Percentiles rank a stretch among this genome's conserved stretches.
phyloP scores from a whole-genome alignment of 305 asterid species.

The Solanum hybrid region DNA sequence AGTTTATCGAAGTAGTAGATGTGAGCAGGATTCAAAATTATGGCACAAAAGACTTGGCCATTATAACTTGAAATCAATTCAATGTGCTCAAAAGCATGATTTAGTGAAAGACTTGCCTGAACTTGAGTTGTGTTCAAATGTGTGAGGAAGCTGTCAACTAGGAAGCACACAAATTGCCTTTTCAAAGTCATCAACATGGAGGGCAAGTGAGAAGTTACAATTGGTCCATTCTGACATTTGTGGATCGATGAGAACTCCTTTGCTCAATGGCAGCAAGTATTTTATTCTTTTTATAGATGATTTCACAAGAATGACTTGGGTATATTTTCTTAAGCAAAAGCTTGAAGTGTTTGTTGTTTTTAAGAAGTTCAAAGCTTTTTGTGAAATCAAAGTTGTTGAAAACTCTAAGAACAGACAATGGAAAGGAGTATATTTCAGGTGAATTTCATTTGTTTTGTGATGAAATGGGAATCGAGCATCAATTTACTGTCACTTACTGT shows the following conservation, averaged over 20 bases:
- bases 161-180: neutral
- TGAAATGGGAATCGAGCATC: neutral
- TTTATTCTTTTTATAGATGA: too few relatives aligned
- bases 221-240: neutral
- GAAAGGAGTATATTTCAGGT: neutral
- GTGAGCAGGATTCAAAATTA: neutral
- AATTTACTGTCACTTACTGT: neutral
- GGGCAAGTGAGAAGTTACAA: neutral
- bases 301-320: neutral
- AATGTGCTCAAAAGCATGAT: neutral
- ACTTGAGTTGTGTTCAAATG: neutral
- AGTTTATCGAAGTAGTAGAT: neutral
- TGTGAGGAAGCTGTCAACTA: neutral
- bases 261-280: too few relatives aligned
- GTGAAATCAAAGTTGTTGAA: neutral
- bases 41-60: neutral
- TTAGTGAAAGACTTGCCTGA: neutral
- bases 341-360: neutral
- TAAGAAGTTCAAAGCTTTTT: neutral
- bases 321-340: neutral
- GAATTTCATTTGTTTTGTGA: neutral
- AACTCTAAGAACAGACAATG: neutral
- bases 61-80: neutral
- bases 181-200: neutral
- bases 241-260: neutral